A percentile compares a stretch with the other conserved stretches of the same genome.
phyloP scores from a whole-genome alignment of 2,329 filamentous ascomycete genomes.

The Teratosphaeria zuluensis region DNA sequence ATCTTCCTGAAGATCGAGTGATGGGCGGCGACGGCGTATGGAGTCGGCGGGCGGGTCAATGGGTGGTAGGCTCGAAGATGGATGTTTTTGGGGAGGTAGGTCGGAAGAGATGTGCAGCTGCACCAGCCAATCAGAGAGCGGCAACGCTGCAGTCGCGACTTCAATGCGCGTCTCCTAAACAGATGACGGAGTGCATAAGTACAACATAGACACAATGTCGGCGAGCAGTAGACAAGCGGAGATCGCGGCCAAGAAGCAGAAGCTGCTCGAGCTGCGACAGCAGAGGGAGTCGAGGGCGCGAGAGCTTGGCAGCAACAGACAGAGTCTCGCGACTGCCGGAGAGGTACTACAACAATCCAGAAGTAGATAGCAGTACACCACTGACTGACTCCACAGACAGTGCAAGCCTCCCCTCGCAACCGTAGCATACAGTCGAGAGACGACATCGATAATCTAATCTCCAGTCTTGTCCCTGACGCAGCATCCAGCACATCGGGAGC shows the following conservation, averaged over 20 bases:
- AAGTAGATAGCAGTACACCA: slow-evolving; percentile 1
- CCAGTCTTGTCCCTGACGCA: slow-evolving; percentile 62
- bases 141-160: background rate
- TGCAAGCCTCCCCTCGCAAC: slow-evolving; percentile 60
- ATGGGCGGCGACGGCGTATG: background rate
- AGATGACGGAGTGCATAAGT: background rate
- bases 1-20: background rate
- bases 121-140: slow-evolving; percentile 2
- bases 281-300: slow-evolving; percentile 76
- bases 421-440: slow-evolving; percentile 51
- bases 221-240: slow-evolving; percentile 71
- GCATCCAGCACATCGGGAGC: slow-evolving; percentile 16
- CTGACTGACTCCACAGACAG: slow-evolving; percentile 42
- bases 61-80: background rate
- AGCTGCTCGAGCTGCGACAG: slow-evolving; percentile 89
- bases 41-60: background rate
- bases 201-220: slow-evolving; percentile 15
- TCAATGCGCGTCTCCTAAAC: background rate
- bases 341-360: slow-evolving; percentile 41
- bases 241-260: slow-evolving; percentile 92
- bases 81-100: background rate
- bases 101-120: background rate
- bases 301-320: slow-evolving; percentile 61
- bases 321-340: slow-evolving; percentile 52
- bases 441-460: slow-evolving; percentile 75